Evolutionary conservation across 2,329 filamentous ascomycete species (phyloP), one percentile per base, ranked within the genome.

Genomic region (Juglanconis sp.): DNA sequence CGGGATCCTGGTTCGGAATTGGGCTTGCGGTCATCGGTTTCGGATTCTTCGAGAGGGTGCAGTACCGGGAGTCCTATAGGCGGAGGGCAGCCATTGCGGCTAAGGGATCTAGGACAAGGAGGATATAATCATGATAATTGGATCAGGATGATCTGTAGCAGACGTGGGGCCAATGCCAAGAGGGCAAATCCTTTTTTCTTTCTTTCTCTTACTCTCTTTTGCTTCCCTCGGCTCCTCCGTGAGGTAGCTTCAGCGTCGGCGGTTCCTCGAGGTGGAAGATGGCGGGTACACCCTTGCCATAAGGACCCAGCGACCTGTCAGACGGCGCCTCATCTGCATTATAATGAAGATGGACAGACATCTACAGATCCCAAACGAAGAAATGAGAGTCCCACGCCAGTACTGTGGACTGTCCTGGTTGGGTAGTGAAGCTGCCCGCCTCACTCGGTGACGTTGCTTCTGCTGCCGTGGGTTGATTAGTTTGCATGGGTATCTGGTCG

Each of bases 31-130:
- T 81, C 30, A 83, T 88, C 63, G 87, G 81, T 3, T 81, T 82
- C 59, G 89, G 89, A 59, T 91, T 88, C 4, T 80, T 84, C 61
- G 81, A 87, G 69, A 81, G 89, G 57, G 85, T 89, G 60, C 79
- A 82, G 69, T 89, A 88, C 74, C 79, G 86, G 42, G 85, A 89
- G 53, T 79, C 83, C 65, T 90, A 87, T 73, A 76, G 80, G 68
- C 76, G 80, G 65, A 76, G 83, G 57, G 73, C 79, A 51, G 79
- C 77, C 15, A 73, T 75, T 54, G 77, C 69, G 0, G 65, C 66
- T 57, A 81, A 79, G 68, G 70, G 68, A 1, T 49, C 24, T 1
- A 38, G 47, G 31, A 34, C 66, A 48, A 64, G 65, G 35, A 65
- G 69, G 62, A 70, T 76, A 65, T 75, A 65, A 68, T 61, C 5